Base-by-base conservation (phyloP, 2,329 filamentous ascomycete species). In the Colletotrichum liriopes region DNA sequence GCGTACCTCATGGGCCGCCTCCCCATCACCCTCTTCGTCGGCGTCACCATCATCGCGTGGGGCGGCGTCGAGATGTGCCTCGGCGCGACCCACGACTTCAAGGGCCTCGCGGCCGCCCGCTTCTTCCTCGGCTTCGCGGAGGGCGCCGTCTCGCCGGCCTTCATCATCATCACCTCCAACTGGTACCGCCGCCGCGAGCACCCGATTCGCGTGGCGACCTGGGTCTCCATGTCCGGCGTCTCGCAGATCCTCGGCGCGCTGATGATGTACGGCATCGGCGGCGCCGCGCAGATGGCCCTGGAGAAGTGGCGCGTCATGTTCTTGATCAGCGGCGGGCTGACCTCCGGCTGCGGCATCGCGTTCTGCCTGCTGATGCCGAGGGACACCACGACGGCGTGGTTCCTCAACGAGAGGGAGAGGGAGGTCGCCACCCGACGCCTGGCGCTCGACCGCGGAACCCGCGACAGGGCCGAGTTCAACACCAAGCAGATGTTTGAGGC, bases 101-200 rank as follows among this genome's bases (percentile, higher is more conserved):
- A 56, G 1, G 75, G 76, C 0, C 60, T 81, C 6, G 77, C 77
- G 14, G 73, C 74, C 0, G 73, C 74, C 3, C 70, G 79, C 6
- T 80, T 79, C 72, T 73, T 80, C n/a, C 77, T 80, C 3, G 79
- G 80, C 2, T 76, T 80, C 43, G 63, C 74, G 26, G 79, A 81
- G 47, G 78, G 76, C 29, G 76, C 77, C 6, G 78, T 81, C 0
- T 79, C 78, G 1, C 80, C 79, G 2, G 78, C 79, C 23, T 81
- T 81, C 64, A 74, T 81, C 41, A 77, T 78, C 54, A 77, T 81
- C 54, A 81, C 79, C 2, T 77, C 76, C 18, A 77, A 76, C 49
- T 81, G 77, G 78, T 81, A 80, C 64, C 75, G 74, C 9, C 74
- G 72, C 9, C 71, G 73, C 26, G 80, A 81, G 58, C 79, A 81